Conservation (phyloP, 495 filamentous ascomycete genomes). For the Aspergillus sclerotioniger region DNA sequence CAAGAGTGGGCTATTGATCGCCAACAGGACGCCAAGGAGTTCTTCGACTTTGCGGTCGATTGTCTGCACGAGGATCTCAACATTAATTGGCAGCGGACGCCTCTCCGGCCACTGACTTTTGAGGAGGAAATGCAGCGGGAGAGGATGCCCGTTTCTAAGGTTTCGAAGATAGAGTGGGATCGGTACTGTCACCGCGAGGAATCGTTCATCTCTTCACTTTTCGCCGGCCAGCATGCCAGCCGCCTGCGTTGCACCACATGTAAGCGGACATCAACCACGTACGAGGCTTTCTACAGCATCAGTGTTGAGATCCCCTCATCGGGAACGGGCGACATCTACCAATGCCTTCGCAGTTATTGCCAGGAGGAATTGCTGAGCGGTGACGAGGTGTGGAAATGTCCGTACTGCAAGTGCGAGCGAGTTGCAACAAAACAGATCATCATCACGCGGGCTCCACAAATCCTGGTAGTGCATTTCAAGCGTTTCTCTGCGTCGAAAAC, state of each 20-base stretch:
- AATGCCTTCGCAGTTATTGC: conserved; percentile 68
- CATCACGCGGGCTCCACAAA: conserved; percentile 67
- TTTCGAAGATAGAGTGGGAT: conserved; percentile 64
- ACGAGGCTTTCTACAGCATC: conserved; percentile 69
- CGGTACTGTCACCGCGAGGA: conserved; percentile 67
- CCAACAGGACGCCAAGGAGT: conserved; percentile 80
- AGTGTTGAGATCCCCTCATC: conserved; percentile 62
- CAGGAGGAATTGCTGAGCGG: conserved; percentile 62
- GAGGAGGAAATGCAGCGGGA: conserved; percentile 65
- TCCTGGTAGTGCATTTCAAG: conserved; percentile 74
- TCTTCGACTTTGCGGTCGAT: conserved; percentile 69
- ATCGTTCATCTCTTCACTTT: conserved; percentile 65
- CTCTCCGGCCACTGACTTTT: conserved; percentile 56
- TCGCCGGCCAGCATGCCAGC: conserved; percentile 69
- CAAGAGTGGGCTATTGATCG: conserved; percentile 58
- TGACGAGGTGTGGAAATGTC: conserved; percentile 72
- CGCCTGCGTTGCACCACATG: conserved; percentile 63
- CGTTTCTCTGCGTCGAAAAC: conserved; percentile 62
- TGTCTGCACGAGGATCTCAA: conserved; percentile 76
- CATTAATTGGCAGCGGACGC: conserved; percentile 56
- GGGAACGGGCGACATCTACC: conserved; percentile 53
- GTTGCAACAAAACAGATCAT: conserved; percentile 73
- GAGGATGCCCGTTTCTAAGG: conserved; percentile 56
- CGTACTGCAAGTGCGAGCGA: conserved; percentile 63
- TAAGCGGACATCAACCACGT: conserved; percentile 65